Percentiles rank a stretch among this genome's conserved stretches.
Conservation (phyloP, 805 yeast species). For the Wilhelminamyces savonicus region DNA sequence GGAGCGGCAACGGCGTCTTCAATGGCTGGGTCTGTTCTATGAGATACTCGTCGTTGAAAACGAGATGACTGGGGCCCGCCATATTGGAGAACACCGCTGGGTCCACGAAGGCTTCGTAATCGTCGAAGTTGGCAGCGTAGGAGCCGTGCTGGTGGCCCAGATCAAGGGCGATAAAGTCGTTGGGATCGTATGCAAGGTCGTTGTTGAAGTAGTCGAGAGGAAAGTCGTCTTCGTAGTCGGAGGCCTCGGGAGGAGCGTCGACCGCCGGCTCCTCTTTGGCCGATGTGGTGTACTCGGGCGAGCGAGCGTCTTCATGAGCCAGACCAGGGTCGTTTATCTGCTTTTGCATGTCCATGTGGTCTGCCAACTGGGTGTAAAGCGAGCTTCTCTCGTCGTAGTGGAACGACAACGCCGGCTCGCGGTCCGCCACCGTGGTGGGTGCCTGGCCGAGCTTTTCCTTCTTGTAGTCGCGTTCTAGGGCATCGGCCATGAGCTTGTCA, state of each 20-base stretch:
- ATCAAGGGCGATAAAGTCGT: constrained; percentile 1
- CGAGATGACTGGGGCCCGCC: constrained; percentile 12
- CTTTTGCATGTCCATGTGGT: constrained; percentile 32
- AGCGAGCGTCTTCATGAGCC: not conserved
- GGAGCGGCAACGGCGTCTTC: constrained; percentile 23
- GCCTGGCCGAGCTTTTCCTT: constrained; percentile 57
- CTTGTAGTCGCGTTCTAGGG: constrained; percentile 85
- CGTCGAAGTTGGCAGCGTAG: constrained; percentile 9
- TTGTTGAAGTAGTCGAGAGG: constrained; percentile 63
- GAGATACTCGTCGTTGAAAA: constrained; percentile 40
- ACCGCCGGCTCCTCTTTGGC: constrained; percentile 2
- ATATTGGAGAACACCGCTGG: constrained; percentile 13
- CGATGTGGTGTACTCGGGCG: constrained; percentile 10
- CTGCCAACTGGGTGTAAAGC: constrained; percentile 49
- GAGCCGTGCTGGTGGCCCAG: constrained; percentile 4
- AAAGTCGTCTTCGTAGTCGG: constrained; percentile 55
- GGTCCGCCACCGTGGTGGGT: constrained; percentile 65
- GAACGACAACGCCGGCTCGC: constrained; percentile 80
- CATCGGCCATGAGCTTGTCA: constrained; percentile 86
- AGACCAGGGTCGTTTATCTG: constrained; percentile 1
- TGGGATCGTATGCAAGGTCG: constrained; percentile 21
- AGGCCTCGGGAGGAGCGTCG: constrained; percentile 1
- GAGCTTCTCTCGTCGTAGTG: constrained; percentile 49
- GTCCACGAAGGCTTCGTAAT: constrained; percentile 14
- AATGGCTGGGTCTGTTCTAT: constrained; percentile 47